Evolutionary conservation across 192 early-diverging fungal species (phyloP).

Genomic region (Coemansia sp.): DNA sequence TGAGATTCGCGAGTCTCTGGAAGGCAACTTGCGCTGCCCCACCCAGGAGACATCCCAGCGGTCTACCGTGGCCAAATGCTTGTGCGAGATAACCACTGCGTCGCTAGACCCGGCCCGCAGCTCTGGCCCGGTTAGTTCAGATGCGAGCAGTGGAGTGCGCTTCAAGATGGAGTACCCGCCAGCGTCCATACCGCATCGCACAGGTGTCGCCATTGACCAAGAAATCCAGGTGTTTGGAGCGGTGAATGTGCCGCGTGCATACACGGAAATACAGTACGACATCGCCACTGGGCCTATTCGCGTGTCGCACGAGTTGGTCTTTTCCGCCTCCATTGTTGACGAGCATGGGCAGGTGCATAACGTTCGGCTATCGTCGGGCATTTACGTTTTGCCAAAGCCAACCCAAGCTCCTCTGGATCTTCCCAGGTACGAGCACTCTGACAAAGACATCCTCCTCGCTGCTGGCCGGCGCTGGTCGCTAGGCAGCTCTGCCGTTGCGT

Average conservation of each 20-base stretch:
- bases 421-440: slow-evolving; percentile 42
- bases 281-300: slow-evolving; percentile 31
- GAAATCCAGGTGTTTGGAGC: slow-evolving; percentile 32
- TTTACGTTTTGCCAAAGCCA: slow-evolving; percentile 30
- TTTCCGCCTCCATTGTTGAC: slow-evolving; percentile 32
- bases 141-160: background rate
- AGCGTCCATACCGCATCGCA: slow-evolving; percentile 3
- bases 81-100: slow-evolving; percentile 17
- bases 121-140: background rate
- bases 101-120: background rate
- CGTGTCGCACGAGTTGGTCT: slow-evolving; percentile 42
- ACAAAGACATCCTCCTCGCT: slow-evolving; percentile 39
- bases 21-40: slow-evolving; percentile 24
- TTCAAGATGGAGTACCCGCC: slow-evolving; percentile 25
- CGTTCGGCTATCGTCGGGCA: slow-evolving; percentile 36
- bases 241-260: slow-evolving; percentile 26
- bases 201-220: slow-evolving; percentile 43
- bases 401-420: slow-evolving; percentile 11
- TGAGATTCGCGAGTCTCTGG: slow-evolving; percentile 38
- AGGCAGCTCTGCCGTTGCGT: background rate
- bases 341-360: slow-evolving; percentile 43
- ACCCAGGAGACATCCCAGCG: slow-evolving; percentile 2
- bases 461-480: slow-evolving; percentile 21
- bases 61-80: slow-evolving; percentile 14
- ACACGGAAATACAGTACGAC: slow-evolving; percentile 41